phyloP scores from a whole-genome alignment of 768 basidiomycete species.

The Daedalea quercina region DNA sequence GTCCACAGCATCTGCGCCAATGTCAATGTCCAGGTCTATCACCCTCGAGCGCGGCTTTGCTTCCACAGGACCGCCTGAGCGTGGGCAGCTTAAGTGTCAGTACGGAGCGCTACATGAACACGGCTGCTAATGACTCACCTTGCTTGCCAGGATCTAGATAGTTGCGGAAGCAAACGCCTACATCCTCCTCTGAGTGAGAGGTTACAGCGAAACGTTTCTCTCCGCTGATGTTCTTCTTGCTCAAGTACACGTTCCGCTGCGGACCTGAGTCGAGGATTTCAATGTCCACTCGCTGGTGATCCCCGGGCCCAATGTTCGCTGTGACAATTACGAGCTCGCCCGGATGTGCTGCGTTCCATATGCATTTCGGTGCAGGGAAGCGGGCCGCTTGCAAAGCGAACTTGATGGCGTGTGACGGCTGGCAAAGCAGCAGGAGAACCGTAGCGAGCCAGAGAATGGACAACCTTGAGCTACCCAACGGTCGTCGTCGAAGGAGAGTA shows the following conservation, averaged over 20 bases:
- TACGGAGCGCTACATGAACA: neutral
- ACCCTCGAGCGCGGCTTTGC: constrained; percentile 51
- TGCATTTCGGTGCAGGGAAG: constrained; percentile 76
- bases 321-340: constrained; percentile 93
- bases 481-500: neutral
- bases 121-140: neutral
- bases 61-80: constrained; percentile 36
- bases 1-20: constrained; percentile 97
- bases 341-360: constrained; percentile 89
- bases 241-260: constrained; percentile 83
- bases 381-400: constrained; percentile 69
- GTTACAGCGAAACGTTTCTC: constrained; percentile 94
- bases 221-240: constrained; percentile 79
- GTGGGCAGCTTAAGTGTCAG: neutral
- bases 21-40: constrained; percentile 92
- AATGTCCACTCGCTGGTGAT: constrained; percentile 81
- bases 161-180: constrained; percentile 94
- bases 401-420: constrained; percentile 62
- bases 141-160: constrained; percentile 63
- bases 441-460: constrained; percentile 22
- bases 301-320: constrained; percentile 78
- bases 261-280: constrained; percentile 89
- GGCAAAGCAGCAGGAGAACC: constrained; percentile 22
- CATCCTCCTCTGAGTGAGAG: constrained; percentile 86
- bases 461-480: neutral